These are phyloP conservation scores for Starmerella apicola DNA, from an alignment of 805 yeast genomes.

Conservation along the genomic window DNA sequence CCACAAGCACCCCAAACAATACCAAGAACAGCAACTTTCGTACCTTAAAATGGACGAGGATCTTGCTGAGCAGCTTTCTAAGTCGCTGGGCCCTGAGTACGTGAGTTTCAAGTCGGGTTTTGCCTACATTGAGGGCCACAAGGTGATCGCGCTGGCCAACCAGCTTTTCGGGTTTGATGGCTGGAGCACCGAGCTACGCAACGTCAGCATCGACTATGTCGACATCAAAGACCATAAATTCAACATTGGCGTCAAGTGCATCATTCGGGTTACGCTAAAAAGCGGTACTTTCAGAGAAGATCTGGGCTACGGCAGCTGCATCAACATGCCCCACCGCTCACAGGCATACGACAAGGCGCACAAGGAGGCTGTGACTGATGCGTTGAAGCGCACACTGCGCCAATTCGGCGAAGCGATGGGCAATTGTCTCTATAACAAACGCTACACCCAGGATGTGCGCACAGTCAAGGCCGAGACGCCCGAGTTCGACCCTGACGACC, in stretches of 20 bases:
- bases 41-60: too few species aligned
- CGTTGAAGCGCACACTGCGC: conserved; percentile 62
- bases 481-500: conserved; percentile 15
- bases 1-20: too few species aligned
- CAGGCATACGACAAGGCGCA: conserved; percentile 63
- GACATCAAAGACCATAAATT: conserved; percentile 23
- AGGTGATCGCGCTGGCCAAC: conserved; percentile 56
- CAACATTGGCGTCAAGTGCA: conserved; percentile 27
- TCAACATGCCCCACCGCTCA: conserved; percentile 33
- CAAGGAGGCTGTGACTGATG: conserved; percentile 71
- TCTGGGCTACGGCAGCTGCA: conserved; percentile 55
- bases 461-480: conserved; percentile 26
- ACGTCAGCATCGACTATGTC: conserved; percentile 42
- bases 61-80: conserved; percentile 15
- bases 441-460: conserved; percentile 34
- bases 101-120: conserved; percentile 33
- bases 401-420: conserved; percentile 72
- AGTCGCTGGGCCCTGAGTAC: conserved; percentile 28
- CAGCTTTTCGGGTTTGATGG: conserved; percentile 71
- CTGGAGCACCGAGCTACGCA: conserved; percentile 54
- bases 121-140: conserved; percentile 64
- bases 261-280: conserved; percentile 50
- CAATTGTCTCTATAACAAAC: conserved; percentile 30
- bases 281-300: conserved; percentile 67
- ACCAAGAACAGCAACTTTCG: too few species aligned